Evolutionary conservation across 2,329 filamentous ascomycete genomes (phyloP).

Genomic region (Fusarium sp.): DNA sequence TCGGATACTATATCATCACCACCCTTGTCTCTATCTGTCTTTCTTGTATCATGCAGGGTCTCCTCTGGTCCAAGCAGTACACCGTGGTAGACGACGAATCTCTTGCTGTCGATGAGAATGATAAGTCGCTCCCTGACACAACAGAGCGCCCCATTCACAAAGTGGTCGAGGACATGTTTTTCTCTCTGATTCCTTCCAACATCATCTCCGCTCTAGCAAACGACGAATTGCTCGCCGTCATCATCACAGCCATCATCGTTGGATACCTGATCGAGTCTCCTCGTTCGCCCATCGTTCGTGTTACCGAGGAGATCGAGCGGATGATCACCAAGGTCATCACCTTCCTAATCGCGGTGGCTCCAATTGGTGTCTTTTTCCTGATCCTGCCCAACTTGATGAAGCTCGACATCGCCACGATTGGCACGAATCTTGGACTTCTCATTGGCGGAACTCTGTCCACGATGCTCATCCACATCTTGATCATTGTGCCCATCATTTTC

Average conservation of each 20-base stretch:
- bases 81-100: conserved; percentile 51
- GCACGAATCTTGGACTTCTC: conserved; percentile 63
- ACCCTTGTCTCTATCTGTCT: conserved; percentile 64
- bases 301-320: conserved; percentile 61
- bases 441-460: conserved; percentile 62
- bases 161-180: conserved; percentile 63
- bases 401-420: conserved; percentile 62
- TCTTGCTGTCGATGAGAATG: conserved; percentile 42
- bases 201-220: conserved; percentile 61
- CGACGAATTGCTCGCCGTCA: conserved; percentile 61
- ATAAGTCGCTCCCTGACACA: conserved; percentile 37
- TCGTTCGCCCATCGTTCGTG: conserved; percentile 57
- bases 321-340: conserved; percentile 63
- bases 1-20: conserved; percentile 64
- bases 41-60: conserved; percentile 60
- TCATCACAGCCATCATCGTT: conserved; percentile 62
- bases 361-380: conserved; percentile 67
- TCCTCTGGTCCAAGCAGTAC: conserved; percentile 64
- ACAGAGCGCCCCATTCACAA: conserved; percentile 57
- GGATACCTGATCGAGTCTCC: conserved; percentile 60
- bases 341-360: conserved; percentile 63
- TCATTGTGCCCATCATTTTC: conserved; percentile 61
- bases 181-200: conserved; percentile 64
- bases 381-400: conserved; percentile 66
- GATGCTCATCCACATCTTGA: conserved; percentile 62